Conservation (phyloP, 2,329 filamentous ascomycete species). For the Penicillium sp. region DNA sequence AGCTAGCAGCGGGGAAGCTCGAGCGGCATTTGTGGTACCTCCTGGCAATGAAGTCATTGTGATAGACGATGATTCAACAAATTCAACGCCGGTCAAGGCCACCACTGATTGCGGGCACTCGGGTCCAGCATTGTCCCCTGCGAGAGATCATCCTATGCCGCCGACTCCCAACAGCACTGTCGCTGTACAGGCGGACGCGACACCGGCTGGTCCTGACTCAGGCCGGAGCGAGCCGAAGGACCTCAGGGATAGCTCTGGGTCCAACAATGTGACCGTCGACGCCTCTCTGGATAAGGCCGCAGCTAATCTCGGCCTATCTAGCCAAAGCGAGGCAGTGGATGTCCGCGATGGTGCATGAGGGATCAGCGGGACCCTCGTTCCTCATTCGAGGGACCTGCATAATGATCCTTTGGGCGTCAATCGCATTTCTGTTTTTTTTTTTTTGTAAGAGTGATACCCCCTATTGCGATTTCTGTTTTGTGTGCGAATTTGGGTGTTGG, state of each 20-base stretch:
- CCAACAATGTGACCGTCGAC: neutral
- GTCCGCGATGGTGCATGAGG: neutral
- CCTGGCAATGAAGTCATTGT: neutral
- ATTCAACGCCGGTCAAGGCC: neutral
- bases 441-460: conserved; percentile 2
- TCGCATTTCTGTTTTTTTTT: neutral
- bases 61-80: neutral
- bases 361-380: neutral
- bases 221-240: neutral
- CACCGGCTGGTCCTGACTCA: neutral
- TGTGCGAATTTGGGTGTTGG: neutral
- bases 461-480: neutral
- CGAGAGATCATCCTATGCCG: neutral
- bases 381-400: neutral
- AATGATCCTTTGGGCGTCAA: neutral
- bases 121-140: neutral
- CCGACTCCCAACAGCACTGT: neutral
- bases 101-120: neutral
- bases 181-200: neutral
- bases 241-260: neutral
- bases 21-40: neutral
- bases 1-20: neutral
- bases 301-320: neutral
- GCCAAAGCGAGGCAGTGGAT: neutral
- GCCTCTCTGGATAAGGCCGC: neutral